These are phyloP conservation scores for Saccharomycopsis olivae DNA, from an alignment of 805 yeast species.

Conservation along the genomic window DNA sequence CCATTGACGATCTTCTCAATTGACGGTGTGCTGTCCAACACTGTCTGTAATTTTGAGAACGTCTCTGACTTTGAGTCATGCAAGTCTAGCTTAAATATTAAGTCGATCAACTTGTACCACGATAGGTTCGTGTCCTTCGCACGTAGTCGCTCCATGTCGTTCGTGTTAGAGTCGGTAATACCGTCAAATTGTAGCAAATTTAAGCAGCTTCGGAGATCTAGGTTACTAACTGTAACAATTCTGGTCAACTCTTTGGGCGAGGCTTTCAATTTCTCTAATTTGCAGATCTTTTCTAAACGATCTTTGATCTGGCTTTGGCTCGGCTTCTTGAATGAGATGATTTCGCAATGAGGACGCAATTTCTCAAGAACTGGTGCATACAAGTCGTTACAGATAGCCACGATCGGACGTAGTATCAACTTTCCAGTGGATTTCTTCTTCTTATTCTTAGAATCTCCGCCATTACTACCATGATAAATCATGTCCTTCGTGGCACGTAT, in stretches of 20 bases:
- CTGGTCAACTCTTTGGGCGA: conserved; percentile 47
- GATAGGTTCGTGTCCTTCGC: conserved; percentile 51
- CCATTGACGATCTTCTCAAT: conserved; percentile 58
- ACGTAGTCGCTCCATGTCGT: conserved; percentile 18
- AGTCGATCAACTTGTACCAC: conserved; percentile 58
- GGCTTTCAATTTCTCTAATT: conserved; percentile 34
- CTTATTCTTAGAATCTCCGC: conserved; percentile 20
- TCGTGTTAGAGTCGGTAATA: conserved; percentile 15
- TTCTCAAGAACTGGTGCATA: conserved; percentile 67
- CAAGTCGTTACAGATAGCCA: conserved; percentile 84
- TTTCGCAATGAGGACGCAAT: conserved; percentile 63
- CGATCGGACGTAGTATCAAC: conserved; percentile 68
- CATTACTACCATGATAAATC: conserved; percentile 18
- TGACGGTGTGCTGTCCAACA: conserved; percentile 2
- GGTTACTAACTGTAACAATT: conserved; percentile 59
- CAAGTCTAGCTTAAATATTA: conserved; percentile 44
- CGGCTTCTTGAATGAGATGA: conserved; percentile 56
- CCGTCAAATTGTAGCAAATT: conserved; percentile 68
- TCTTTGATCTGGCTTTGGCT: conserved; percentile 34
- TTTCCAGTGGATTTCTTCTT: conserved; percentile 28
- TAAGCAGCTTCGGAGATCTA: conserved; percentile 78
- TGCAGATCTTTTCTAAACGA: conserved; percentile 42
- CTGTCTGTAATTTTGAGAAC: conserved; percentile 34
- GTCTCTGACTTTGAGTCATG: conserved; percentile 36
- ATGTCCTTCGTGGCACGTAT: conserved; percentile 34